Evolutionary conservation across 2,329 filamentous ascomycete species (phyloP), one percentile per base, ranked within the genome.

Genomic region (Talaromyces sp.): DNA sequence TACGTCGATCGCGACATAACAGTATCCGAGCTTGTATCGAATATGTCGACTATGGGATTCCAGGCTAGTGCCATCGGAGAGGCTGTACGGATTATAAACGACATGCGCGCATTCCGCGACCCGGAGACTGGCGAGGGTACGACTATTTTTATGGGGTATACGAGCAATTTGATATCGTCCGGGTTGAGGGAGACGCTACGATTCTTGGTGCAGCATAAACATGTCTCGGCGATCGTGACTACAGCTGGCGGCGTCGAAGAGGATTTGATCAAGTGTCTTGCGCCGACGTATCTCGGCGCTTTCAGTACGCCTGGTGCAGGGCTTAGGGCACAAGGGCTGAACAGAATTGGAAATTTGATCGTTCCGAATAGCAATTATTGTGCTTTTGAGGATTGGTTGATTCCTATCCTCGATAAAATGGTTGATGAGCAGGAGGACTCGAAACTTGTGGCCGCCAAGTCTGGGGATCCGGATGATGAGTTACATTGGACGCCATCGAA

Each of bases 361-460:
- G 95, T 99, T 1, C 95, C 95, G 6, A 99, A 99, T 77, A 91
- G 88, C 77, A 99, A 99, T 80, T 96, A 99, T 82, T 98, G 95
- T 77, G 88, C 90, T 7, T 99, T 99, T 72, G 95, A 99, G 76
- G 95, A 99, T 81, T 99, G 95, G 95, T 84, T 99, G 7, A 86
- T 98, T 59, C 95, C 95, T 2, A 96, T 99, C 70, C 83, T 99
- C n/a, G 92, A 98, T 80, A 87, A 82, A 70, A 95, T 99, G 92
- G 84, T 98, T 2, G 89, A 90, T 70, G 95, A 99, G 79, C 95
- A 99, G 77, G 93, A 98, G 76, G 89, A 87, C 0, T 89, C 87
- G 72, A 90, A 88, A 75, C 83, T 83, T 24, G 87, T 85, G 9
- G 76, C 79, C 1, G 69, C 67, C 27, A 68, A 74, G 63, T 77